Conservation (phyloP, 768 basidiomycete genomes). For the Tricholoma saponaceum region DNA sequence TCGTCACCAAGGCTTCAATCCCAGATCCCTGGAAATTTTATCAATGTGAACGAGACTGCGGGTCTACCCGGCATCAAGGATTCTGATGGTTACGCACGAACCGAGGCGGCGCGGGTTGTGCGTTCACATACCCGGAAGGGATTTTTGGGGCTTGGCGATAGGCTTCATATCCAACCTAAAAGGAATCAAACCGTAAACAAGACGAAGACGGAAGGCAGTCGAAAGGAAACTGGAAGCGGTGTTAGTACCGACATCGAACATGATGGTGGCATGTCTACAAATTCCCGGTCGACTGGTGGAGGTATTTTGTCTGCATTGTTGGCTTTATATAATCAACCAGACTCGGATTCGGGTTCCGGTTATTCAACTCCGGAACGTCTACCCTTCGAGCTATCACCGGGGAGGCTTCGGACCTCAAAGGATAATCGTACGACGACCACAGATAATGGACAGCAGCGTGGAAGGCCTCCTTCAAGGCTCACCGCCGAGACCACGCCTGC, state of each 20-base stretch:
- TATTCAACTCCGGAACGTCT: slow-evolving; percentile 15
- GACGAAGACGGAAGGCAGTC: slow-evolving; percentile 13
- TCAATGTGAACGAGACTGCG: slow-evolving; percentile 59
- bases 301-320: slow-evolving; percentile 67
- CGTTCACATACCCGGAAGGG: slow-evolving; percentile 8
- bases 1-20: slow-evolving; percentile 20
- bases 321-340: slow-evolving; percentile 51
- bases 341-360: slow-evolving; percentile 7
- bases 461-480: background rate
- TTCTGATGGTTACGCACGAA: background rate
- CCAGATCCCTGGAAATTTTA: slow-evolving; percentile 48
- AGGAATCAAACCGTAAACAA: slow-evolving; percentile 6
- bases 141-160: background rate
- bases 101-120: slow-evolving; percentile 10
- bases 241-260: slow-evolving; percentile 19
- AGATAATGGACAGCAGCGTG: background rate
- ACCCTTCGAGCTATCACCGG: background rate
- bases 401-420: background rate
- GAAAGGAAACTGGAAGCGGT: slow-evolving; percentile 7
- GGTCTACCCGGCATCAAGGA: slow-evolving; percentile 45
- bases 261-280: slow-evolving; percentile 12
- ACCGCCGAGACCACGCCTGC: background rate
- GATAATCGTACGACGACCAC: background rate
- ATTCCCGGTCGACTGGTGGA: slow-evolving; percentile 25
- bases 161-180: background rate